Conservation (phyloP, 176 grass and related monocot genomes). For the Zizania latifolia region DNA sequence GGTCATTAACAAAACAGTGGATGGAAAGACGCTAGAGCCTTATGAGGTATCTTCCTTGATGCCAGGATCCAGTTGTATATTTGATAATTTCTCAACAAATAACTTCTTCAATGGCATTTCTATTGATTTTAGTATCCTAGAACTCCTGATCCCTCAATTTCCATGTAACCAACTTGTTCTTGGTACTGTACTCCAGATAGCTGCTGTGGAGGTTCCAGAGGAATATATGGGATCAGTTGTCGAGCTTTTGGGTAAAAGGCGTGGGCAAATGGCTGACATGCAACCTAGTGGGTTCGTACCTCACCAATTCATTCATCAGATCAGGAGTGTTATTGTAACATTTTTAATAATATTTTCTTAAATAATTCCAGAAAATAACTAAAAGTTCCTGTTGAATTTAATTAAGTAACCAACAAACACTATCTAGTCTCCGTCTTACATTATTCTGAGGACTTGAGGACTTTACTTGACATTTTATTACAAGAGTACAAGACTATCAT, state of each 20-base stretch:
- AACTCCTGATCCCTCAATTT: conserved; percentile 25
- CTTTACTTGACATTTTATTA: neutral
- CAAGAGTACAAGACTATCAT: neutral
- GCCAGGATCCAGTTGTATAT: neutral
- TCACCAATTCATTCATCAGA: conserved; percentile 13
- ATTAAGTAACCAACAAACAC: neutral
- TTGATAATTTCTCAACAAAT: neutral
- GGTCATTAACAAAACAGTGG: conserved; percentile 87
- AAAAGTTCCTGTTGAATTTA: neutral
- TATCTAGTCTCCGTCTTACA: neutral
- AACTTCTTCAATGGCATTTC: conserved; percentile 1
- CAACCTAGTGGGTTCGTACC: conserved; percentile 63
- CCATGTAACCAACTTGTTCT: conserved; percentile 20
- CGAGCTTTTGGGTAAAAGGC: conserved; percentile 90
- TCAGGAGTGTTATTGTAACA: neutral
- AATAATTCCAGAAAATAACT: neutral
- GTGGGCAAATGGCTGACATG: conserved; percentile 95
- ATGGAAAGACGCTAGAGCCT: conserved; percentile 72
- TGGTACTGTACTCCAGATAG: conserved; percentile 60
- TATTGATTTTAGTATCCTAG: neutral
- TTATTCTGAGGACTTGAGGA: neutral
- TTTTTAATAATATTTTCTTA: neutral
- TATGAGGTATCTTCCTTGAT: conserved; percentile 63
- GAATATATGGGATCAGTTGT: conserved; percentile 84
- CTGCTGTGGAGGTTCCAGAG: conserved; percentile 91